Percentiles rank a stretch among this genome's conserved stretches.
phyloP scores from a whole-genome alignment of 108 stramenopile genomes.

The Hondaea fermentalgiana region DNA sequence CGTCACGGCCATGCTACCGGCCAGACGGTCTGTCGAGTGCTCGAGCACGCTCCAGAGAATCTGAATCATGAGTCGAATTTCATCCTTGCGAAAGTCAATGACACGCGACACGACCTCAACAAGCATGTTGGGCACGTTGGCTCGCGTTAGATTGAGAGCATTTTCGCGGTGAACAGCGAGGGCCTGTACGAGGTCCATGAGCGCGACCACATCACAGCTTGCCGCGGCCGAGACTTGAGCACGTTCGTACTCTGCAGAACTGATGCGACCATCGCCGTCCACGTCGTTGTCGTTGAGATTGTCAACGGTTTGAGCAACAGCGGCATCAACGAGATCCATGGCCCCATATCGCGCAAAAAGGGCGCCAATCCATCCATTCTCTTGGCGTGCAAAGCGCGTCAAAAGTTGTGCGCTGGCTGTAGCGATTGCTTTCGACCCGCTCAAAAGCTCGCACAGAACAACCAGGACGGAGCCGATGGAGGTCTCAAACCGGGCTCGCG shows the following conservation, averaged over 20 bases:
- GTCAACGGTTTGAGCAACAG: background rate
- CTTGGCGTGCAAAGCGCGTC: background rate
- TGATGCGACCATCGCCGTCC: background rate
- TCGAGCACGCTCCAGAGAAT: constrained; percentile 17
- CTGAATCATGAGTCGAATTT: background rate
- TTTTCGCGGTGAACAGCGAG: constrained; percentile 1
- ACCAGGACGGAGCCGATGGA: background rate
- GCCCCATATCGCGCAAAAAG: background rate
- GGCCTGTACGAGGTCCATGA: background rate
- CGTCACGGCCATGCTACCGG: background rate
- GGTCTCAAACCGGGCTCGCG: background rate
- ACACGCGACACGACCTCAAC: background rate
- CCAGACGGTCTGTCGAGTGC: background rate
- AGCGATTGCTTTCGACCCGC: background rate
- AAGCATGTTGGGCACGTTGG: background rate
- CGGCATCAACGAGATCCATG: background rate
- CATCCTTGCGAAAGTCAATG: background rate
- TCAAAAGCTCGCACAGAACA: background rate
- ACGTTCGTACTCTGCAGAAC: background rate
- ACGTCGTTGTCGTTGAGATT: background rate
- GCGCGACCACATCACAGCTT: background rate
- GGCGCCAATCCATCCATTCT: background rate
- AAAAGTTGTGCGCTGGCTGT: background rate
- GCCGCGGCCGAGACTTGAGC: background rate
- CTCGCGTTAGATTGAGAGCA: background rate